Conservation (phyloP, 192 early-diverging fungal species). For the Phlyctochytrium arcticum region DNA sequence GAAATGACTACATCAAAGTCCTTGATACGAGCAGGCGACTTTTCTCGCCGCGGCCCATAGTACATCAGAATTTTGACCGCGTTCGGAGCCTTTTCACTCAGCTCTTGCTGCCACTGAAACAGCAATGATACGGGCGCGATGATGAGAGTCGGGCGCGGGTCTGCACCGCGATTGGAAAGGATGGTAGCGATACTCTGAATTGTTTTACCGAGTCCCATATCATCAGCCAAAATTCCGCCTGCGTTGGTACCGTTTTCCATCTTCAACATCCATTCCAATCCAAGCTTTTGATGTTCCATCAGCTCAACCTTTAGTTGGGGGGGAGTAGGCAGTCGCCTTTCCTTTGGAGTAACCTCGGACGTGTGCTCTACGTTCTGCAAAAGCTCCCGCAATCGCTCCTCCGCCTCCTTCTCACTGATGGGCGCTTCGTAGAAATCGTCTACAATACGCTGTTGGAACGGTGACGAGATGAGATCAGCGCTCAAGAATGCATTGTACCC, state of each 20-base stretch:
- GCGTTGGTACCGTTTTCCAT: constrained; percentile 32
- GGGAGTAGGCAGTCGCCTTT: constrained; percentile 25
- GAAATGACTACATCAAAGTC: constrained; percentile 36
- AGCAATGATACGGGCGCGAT: constrained; percentile 59
- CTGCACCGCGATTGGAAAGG: constrained; percentile 34
- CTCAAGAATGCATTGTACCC: neutral
- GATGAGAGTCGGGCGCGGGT: constrained; percentile 48
- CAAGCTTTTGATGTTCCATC: constrained; percentile 44
- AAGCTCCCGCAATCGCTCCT: constrained; percentile 28
- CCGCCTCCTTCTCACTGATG: constrained; percentile 20
- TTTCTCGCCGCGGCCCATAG: constrained; percentile 46
- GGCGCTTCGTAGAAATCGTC: constrained; percentile 14
- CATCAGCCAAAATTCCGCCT: constrained; percentile 33
- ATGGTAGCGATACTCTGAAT: constrained; percentile 66
- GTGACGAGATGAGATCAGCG: neutral
- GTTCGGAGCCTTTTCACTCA: constrained; percentile 50
- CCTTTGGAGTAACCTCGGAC: constrained; percentile 22
- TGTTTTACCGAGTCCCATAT: constrained; percentile 71
- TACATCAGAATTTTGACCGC: constrained; percentile 55
- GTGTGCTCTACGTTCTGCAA: constrained; percentile 32
- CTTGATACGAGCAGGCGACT: constrained; percentile 40
- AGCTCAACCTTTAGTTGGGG: constrained; percentile 18
- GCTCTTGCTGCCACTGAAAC: constrained; percentile 57
- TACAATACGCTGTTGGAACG: neutral
- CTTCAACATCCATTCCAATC: constrained; percentile 39